Conservation (phyloP, 306 rosid species). For the Psophocarpus tetragonolobus region DNA sequence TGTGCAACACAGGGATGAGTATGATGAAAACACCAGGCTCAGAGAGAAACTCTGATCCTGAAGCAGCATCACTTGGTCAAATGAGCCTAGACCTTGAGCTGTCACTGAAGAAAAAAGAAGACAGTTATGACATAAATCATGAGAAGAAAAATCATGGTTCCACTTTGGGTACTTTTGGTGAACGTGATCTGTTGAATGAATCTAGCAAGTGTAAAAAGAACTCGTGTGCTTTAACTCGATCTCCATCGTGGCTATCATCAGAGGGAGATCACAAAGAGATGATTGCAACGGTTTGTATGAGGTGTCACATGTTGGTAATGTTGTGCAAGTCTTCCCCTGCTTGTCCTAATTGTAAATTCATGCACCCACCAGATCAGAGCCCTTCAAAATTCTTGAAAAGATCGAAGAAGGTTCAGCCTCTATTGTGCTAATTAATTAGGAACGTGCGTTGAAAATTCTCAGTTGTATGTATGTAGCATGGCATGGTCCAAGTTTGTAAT, state of each 20-base stretch:
- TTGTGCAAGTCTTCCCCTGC: constrained; percentile 82
- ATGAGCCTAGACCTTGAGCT: constrained; percentile 85
- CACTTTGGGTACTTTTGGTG: neutral
- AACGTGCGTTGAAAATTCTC: neutral
- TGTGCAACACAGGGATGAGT: constrained; percentile 65
- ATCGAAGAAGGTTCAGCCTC: constrained; percentile 51
- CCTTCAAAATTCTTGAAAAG: constrained; percentile 61
- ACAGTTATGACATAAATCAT: constrained; percentile 8
- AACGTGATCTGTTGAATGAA: constrained; percentile 24
- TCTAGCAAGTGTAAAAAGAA: constrained; percentile 22
- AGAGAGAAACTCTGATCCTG: constrained; percentile 49
- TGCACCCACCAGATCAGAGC: constrained; percentile 68
- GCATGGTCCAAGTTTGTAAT: neutral
- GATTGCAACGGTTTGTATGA: constrained; percentile 85
- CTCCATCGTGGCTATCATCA: constrained; percentile 55
- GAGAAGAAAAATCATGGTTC: constrained; percentile 25
- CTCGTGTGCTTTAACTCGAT: constrained; percentile 18
- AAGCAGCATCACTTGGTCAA: constrained; percentile 39
- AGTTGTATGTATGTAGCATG: neutral
- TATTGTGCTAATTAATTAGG: constrained; percentile 39
- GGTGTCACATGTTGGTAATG: constrained; percentile 91
- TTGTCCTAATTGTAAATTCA: constrained; percentile 95
- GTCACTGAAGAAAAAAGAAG: constrained; percentile 43
- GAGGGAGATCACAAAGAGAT: constrained; percentile 63
- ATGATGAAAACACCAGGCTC: constrained; percentile 51